A percentile compares a stretch with the other conserved stretches of the same genome.
phyloP scores from a whole-genome alignment of 352 stramenopile genomes.

The Paralagenidium karlingii region DNA sequence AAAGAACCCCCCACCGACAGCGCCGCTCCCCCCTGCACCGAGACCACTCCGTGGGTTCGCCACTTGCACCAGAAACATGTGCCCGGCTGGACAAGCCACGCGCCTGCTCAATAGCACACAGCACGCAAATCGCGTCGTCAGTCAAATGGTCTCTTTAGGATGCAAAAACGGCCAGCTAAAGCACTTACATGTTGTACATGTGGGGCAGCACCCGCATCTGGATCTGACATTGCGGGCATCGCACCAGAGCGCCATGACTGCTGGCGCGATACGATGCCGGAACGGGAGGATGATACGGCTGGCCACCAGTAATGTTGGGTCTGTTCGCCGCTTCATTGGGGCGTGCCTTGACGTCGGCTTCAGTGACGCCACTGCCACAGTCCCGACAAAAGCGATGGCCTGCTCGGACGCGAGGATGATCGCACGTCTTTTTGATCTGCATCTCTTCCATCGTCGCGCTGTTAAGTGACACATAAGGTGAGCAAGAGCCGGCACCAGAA shows the following conservation, averaged over 20 bases:
- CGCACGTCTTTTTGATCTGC: slow-evolving; percentile 73
- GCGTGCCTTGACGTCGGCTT: slow-evolving; percentile 54
- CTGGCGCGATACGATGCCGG: slow-evolving; percentile 63
- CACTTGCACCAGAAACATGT: slow-evolving; percentile 82
- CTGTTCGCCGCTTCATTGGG: slow-evolving; percentile 28
- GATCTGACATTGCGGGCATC: slow-evolving; percentile 76
- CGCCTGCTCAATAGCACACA: slow-evolving; percentile 19
- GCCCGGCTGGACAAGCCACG: slow-evolving; percentile 65
- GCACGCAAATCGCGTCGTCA: not conserved
- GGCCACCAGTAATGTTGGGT: not conserved
- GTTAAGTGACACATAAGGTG: too few species aligned
- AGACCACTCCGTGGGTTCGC: slow-evolving; percentile 15
- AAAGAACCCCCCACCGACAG: too few species aligned
- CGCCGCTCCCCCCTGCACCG: too few species aligned
- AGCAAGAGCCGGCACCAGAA: not conserved
- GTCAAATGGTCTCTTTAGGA: not conserved
- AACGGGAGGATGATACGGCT: slow-evolving; percentile 13
- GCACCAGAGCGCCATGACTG: slow-evolving; percentile 73
- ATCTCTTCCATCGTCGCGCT: slow-evolving; percentile 64
- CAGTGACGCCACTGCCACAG: slow-evolving; percentile 39
- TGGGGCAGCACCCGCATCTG: slow-evolving; percentile 79
- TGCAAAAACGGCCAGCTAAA: not conserved
- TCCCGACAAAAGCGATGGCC: slow-evolving; percentile 72
- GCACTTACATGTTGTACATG: slow-evolving; percentile 83
- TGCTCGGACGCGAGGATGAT: slow-evolving; percentile 68